Evolutionary conservation across 768 basidiomycete species (phyloP), one percentile per base, ranked within the genome.

Genomic region (Wakefieldia striispora): DNA sequence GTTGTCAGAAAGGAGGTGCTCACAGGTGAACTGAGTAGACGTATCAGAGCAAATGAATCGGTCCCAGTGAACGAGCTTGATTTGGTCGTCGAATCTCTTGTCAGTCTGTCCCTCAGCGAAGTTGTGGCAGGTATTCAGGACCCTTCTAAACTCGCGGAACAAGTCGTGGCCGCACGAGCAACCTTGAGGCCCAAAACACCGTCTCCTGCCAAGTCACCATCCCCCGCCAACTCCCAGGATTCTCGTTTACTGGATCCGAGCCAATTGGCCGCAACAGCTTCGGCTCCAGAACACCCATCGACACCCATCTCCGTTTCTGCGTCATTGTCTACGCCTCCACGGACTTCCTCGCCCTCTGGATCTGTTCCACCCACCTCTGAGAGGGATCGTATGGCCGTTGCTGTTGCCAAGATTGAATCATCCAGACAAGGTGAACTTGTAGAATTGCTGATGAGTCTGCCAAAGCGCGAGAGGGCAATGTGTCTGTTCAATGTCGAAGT

Each of bases 401-500:
- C 89, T 3, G 78, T 94, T 39, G 65, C 71, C 51, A 82, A 76
- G 61, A 72, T 89, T 6, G 88, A 91, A 65, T 71, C 78, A 5
- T 63, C 72, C 0, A 77, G 81, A 43, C 80, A 83, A 39, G 61
- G 60, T 3, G 86, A 89, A 54, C 75, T 95, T 39, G 83, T 85
- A 0, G 88, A 87, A 20, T 73, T 95, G 43, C 70, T 95, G 31
- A 88, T 93, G 86, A 86, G 83, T 57, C 75, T 95, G 16, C 84
- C 88, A 1, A 95, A 93, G 69, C 82, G 88, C 51, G 93, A 95
- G 56, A 81, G 92, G 13, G 91, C 91, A 0, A 79, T 95, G 82
- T 94, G 92, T 69, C 73, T 95, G 35, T 95, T 95, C 76, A 95
- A 92, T 55, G 74, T 76, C 12, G 91, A 94, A 57, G 78, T 91